Evolutionary conservation across 2,329 filamentous ascomycete genomes (phyloP), one percentile per base, ranked within the genome.

Genomic region (Aquanectria penicillioides): DNA sequence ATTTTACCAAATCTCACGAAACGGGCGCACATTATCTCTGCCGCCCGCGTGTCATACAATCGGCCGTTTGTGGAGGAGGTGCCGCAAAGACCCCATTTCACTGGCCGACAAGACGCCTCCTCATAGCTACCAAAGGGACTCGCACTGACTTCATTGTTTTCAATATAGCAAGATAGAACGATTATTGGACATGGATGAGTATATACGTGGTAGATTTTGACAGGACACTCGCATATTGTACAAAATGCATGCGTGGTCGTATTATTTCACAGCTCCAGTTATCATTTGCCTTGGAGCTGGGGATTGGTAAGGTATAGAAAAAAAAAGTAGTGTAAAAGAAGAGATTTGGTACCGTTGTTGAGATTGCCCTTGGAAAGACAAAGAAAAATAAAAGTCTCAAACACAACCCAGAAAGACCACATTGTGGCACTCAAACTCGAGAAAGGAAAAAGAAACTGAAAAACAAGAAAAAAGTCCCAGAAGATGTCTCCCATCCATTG

Each of bases 181-280:
- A 26, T 10, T 28, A n/a, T 12, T 9, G 6, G 31, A 46, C 22
- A 22, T 46, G 20, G 26, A 28, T 29, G 22, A 22, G 17, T 57
- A 52, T 46, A 28, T 57, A 57, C 25, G 38, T 43, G n/a, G 15
- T 52, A 23, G 25, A 28, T 53, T 38, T 52, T 47, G 12, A 40
- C 33, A 57, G 38, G 15, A 11, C 22, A 33, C 18, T 44, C 34
- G 25, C 10, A 18, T 25, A 23, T 38, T 43, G 20, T 37, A 23
- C 17, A n/a, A 22, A 31, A 18, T 37, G 18, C 38, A 22, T 44
- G 47, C 15, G 47, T 34, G 37, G 26, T 47, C 15, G 22, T 36
- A 59, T 59, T 54, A 54, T 25, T 47, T 59, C 43, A 36, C 49
- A 28, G 37, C 23, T 18, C 43, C 43, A 18, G 49, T 43, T 54